Evolutionary conservation across 2,329 filamentous ascomycete species (phyloP).

Genomic region (Aspergillus piperis): DNA sequence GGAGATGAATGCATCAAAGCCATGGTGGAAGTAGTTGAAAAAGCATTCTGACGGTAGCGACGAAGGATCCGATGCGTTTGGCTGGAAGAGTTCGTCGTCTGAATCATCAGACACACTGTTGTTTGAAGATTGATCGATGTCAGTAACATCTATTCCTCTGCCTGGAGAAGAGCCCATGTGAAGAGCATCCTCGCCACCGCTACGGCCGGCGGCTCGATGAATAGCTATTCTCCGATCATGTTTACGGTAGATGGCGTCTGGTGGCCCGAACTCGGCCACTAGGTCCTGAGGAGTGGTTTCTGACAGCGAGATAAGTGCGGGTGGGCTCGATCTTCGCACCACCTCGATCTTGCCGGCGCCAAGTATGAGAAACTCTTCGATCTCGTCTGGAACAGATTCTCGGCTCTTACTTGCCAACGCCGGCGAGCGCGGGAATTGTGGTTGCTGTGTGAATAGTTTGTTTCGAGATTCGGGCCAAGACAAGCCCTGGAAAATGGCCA

Average conservation of each 20-base stretch:
- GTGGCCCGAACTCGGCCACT: conserved; percentile 85
- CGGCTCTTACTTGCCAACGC: conserved; percentile 69
- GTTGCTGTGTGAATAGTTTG: conserved; percentile 71
- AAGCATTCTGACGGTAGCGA: conserved; percentile 65
- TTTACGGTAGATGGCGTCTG: conserved; percentile 91
- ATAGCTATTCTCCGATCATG: conserved; percentile 87
- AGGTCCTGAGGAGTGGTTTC: conserved; percentile 91
- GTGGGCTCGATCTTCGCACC: conserved; percentile 66
- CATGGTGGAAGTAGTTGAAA: conserved; percentile 96
- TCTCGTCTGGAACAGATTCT: conserved; percentile 82
- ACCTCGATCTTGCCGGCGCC: conserved; percentile 79
- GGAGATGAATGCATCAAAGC: conserved; percentile 91
- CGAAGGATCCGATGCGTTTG: conserved; percentile 62
- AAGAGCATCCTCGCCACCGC: conserved; percentile 32
- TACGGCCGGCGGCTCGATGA: conserved; percentile 52
- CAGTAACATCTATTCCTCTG: conserved; percentile 51
- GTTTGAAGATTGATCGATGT: conserved; percentile 74
- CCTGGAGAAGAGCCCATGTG: conserved; percentile 40
- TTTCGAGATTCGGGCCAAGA: conserved; percentile 86
- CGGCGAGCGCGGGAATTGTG: conserved; percentile 73
- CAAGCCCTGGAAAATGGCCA: conserved; percentile 86
- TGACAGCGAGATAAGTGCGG: conserved; percentile 73
- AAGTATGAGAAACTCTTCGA: conserved; percentile 76
- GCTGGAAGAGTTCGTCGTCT: conserved; percentile 58
- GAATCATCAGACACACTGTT: conserved; percentile 71